Percentiles rank a stretch among this genome's conserved stretches.
Conservation (phyloP, 2,329 filamentous ascomycete species). For the Hypocreales sp. region DNA sequence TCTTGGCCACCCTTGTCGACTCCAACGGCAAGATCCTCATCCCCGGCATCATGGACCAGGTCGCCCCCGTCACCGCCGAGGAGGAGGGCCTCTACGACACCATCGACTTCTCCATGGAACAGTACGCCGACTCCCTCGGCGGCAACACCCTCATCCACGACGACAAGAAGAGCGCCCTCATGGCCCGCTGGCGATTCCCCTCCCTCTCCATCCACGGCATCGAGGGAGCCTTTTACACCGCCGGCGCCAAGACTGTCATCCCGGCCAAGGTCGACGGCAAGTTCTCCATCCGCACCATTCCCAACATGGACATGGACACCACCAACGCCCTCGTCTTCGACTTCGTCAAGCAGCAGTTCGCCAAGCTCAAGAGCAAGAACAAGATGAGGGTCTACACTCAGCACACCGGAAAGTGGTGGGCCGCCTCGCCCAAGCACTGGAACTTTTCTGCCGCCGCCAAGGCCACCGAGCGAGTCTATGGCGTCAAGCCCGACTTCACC, state of each 20-base stretch:
- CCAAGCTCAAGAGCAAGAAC: slow-evolving; percentile 86
- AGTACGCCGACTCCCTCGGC: slow-evolving; percentile 81
- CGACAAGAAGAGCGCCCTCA: slow-evolving; percentile 83
- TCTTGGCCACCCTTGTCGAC: slow-evolving; percentile 76
- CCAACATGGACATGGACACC: slow-evolving; percentile 86
- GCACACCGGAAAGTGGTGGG: slow-evolving; percentile 98
- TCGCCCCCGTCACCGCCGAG: slow-evolving; percentile 73
- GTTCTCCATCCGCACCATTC: slow-evolving; percentile 95
- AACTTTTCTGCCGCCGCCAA: slow-evolving; percentile 92
- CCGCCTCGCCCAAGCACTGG: slow-evolving; percentile 94
- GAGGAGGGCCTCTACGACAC: slow-evolving; percentile 77
- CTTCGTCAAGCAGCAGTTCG: slow-evolving; percentile 71
- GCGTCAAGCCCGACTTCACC: slow-evolving; percentile 85
- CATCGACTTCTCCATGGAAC: slow-evolving; percentile 94
- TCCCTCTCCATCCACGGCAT: slow-evolving; percentile 89
- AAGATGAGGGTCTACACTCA: slow-evolving; percentile 65
- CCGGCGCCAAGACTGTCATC: slow-evolving; percentile 96
- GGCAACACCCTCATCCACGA: slow-evolving; percentile 75
- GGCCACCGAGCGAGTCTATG: slow-evolving; percentile 92
- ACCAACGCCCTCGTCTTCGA: slow-evolving; percentile 78
- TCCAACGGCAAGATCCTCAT: slow-evolving; percentile 85
- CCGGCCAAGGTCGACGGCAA: slow-evolving; percentile 96
- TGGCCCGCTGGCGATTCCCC: slow-evolving; percentile 91
- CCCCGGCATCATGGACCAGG: slow-evolving; percentile 84
- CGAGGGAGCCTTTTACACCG: slow-evolving; percentile 85